Base-by-base conservation (phyloP, 23 red algal genomes). In the Gracilaria gracilis region DNA sequence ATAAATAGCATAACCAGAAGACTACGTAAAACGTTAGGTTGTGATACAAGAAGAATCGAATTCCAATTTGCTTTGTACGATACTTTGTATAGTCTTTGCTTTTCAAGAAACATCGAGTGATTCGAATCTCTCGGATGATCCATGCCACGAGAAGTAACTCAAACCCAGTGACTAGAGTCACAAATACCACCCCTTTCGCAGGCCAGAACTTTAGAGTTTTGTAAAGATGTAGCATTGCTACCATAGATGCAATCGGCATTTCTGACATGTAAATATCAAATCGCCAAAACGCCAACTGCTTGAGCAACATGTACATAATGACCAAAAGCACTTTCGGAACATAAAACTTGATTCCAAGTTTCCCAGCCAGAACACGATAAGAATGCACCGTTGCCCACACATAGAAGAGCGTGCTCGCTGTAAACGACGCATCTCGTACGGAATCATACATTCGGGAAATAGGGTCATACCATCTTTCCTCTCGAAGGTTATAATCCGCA, bases 31-130 rank as follows among this genome's bases (percentile, higher is more conserved):
- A 95, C 7, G 93, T 95, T 69, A 90, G 64, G 35, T 87, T 95
- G 57, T 89, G 79, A 65, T 95, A 95, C 23, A 95, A 51, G 86
- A 95, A 95, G 53, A 95, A 95, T 36, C 93, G 84, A 72, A 95
- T 81, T 34, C 93, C 93, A 57, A 95, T 95, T 67, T 95, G 93
- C 57, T 95, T 95, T 25, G 93, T 91, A 15, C 93, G 85, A 72
- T 89, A 95, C 57, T 88, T 89, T 74, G 88, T 82, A 37, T 95
- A 95, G 55, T 90, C 78, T 38, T 67, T 76, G 19, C 79, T 36
- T 42, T 90, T 89, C 33, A 95, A 66, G 53, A 90, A 82, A n/a
- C 62, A 19, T 24, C 84, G 57, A 49, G 93, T 95, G 39, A 88
- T 83, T 42, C 77, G 54, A 65, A 95, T 90, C 54, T 85, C 55